A percentile compares a stretch with the other conserved stretches of the same genome.
Conservation (phyloP, 2,329 filamentous ascomycete genomes). For the Xylaria sp. region DNA sequence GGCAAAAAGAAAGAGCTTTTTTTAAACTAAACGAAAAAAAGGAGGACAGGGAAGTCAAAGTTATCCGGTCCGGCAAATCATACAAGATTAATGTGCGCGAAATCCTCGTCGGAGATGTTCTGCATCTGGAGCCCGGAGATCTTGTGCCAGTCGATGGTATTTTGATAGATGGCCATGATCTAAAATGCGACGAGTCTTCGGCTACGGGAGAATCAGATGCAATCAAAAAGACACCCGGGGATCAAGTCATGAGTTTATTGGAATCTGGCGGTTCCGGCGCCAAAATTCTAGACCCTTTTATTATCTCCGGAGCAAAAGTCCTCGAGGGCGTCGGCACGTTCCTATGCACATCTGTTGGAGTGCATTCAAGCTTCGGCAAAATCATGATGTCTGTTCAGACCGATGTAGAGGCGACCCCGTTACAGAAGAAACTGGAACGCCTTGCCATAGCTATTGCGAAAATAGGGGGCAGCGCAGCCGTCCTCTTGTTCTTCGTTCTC, state of each 20-base stretch:
- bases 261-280: conserved; percentile 59
- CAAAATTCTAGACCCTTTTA: conserved; percentile 69
- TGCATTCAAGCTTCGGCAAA: conserved; percentile 64
- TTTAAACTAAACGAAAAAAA: conserved; percentile 67
- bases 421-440: conserved; percentile 63
- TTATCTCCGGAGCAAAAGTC: conserved; percentile 66
- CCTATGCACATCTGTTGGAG: conserved; percentile 64
- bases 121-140: conserved; percentile 75
- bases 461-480: conserved; percentile 71
- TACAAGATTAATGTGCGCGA: conserved; percentile 70
- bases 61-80: conserved; percentile 71
- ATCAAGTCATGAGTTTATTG: conserved; percentile 67
- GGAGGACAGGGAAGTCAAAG: conserved; percentile 70
- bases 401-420: conserved; percentile 62
- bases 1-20: conserved; percentile 71
- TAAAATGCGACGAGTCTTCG: conserved; percentile 76
- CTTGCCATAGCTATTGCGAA: conserved; percentile 63
- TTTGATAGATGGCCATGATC: conserved; percentile 69
- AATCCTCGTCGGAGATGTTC: conserved; percentile 71
- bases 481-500: conserved; percentile 80
- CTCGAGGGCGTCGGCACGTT: conserved; percentile 65
- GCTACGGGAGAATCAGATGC: conserved; percentile 76
- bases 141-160: conserved; percentile 74
- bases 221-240: conserved; percentile 70
- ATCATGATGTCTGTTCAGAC: conserved; percentile 66